These are phyloP conservation scores for Quercus rubra DNA, from an alignment of 306 rosid genomes.

Conservation along the genomic window DNA sequence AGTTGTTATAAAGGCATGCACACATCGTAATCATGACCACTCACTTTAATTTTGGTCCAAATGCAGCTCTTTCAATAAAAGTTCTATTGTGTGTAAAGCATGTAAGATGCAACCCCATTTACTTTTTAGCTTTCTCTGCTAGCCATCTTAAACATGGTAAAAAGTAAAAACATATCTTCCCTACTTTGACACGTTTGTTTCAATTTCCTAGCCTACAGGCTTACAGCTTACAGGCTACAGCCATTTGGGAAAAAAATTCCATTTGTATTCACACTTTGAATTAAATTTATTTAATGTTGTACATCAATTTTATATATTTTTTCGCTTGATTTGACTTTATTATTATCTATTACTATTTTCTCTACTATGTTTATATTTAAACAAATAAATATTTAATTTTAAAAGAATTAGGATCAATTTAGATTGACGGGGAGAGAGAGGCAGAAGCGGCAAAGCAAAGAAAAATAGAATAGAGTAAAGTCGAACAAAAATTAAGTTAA, in stretches of 20 bases:
- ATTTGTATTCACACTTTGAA: no score
- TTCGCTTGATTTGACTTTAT: no score
- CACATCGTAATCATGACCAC: background rate
- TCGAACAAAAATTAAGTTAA: no score
- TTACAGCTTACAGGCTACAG: background rate
- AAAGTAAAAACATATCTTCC: background rate
- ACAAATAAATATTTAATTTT: no score
- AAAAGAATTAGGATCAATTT: no score
- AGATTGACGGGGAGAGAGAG: no score
- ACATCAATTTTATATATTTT: no score
- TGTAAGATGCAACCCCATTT: background rate
- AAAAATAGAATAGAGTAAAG: fast-evolving
- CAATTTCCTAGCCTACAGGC: background rate
- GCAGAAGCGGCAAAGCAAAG: fast-evolving
- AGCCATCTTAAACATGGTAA: background rate
- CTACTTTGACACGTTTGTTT: background rate
- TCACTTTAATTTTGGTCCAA: conserved; percentile 2
- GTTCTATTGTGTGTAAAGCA: background rate
- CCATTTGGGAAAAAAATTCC: no score
- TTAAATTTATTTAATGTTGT: no score
- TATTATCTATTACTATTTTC: no score
- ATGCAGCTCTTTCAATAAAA: background rate
- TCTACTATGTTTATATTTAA: no score
- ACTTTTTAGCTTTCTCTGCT: background rate
- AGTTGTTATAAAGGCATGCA: background rate